A percentile compares a stretch with the other conserved stretches of the same genome.
Evolutionary conservation across 2,329 filamentous ascomycete genomes (phyloP).

Genomic region (Fusarium neocosmosporiellum): DNA sequence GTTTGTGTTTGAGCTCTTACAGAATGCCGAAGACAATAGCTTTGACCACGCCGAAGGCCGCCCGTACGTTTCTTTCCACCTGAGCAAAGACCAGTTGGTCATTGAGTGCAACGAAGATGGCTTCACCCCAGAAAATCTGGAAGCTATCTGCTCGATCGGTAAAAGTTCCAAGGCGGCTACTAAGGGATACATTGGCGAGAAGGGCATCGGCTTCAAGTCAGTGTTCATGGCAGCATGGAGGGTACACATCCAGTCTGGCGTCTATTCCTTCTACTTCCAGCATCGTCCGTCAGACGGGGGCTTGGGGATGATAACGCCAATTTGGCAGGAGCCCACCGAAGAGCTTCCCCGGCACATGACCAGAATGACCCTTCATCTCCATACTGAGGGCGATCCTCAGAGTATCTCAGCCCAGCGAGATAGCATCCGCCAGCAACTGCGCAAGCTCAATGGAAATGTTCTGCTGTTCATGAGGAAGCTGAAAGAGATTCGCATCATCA

Average conservation of each 20-base stretch:
- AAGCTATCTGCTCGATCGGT: background rate
- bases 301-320: slow-evolving; percentile 23
- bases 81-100: background rate
- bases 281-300: slow-evolving; percentile 14
- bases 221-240: slow-evolving; percentile 24
- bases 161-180: slow-evolving; percentile 9
- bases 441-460: slow-evolving; percentile 10
- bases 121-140: background rate
- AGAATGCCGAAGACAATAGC: slow-evolving; percentile 18
- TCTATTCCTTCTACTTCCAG: slow-evolving; percentile 31
- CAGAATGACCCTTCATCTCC: slow-evolving; percentile 22
- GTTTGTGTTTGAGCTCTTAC: slow-evolving; percentile 16
- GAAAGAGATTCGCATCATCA: slow-evolving; percentile 2
- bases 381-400: slow-evolving; percentile 15
- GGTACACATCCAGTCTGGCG: slow-evolving; percentile 31
- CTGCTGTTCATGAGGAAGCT: slow-evolving; percentile 29
- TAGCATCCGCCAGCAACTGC: slow-evolving; percentile 12
- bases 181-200: slow-evolving; percentile 31
- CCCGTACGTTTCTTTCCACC: slow-evolving; percentile 5
- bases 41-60: background rate
- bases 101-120: slow-evolving; percentile 24
- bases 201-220: slow-evolving; percentile 33
- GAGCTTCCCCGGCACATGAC: slow-evolving; percentile 7
- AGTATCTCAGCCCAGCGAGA: background rate
- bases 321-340: slow-evolving; percentile 13